Conservation (phyloP, 495 filamentous ascomycete species). For the Talaromyces nanjingensis region DNA sequence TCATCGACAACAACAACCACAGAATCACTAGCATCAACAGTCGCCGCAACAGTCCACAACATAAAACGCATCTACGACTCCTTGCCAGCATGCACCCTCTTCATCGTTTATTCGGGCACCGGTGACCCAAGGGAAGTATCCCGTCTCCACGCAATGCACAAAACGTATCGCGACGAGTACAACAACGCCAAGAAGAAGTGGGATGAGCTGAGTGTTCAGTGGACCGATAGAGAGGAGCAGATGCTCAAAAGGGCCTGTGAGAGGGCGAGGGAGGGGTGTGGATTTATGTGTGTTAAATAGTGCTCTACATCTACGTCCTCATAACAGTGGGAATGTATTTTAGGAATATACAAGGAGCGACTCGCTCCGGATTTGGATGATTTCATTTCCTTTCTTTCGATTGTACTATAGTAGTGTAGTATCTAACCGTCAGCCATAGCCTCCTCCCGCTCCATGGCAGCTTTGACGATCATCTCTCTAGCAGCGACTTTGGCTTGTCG, state of each 20-base stretch:
- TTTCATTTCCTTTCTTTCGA: no score
- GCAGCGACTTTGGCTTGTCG: constrained; percentile 32
- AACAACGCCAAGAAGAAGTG: constrained; percentile 63
- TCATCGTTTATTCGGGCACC: constrained; percentile 83
- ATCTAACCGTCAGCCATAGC: constrained; percentile 29
- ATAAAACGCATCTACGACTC: constrained; percentile 66
- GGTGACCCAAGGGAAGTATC: constrained; percentile 78
- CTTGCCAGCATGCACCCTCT: constrained; percentile 74
- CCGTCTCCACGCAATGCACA: constrained; percentile 65
- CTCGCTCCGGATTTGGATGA: neutral
- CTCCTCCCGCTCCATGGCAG: constrained; percentile 40
- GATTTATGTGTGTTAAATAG: constrained; percentile 74
- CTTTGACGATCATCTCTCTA: constrained; percentile 29
- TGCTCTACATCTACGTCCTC: neutral
- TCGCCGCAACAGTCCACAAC: constrained; percentile 44
- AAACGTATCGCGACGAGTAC: constrained; percentile 69
- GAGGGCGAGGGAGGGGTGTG: constrained; percentile 68
- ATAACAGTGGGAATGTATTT: neutral
- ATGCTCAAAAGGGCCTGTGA: constrained; percentile 62
- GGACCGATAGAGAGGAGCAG: constrained; percentile 86
- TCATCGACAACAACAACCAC: constrained; percentile 7
- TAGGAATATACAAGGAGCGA: neutral
- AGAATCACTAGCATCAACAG: constrained; percentile 31
- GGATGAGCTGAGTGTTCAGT: constrained; percentile 81
- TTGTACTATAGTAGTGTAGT: no score